Evolutionary conservation across 176 grass and related monocot species (phyloP).

Genomic region (Eleusine indica): DNA sequence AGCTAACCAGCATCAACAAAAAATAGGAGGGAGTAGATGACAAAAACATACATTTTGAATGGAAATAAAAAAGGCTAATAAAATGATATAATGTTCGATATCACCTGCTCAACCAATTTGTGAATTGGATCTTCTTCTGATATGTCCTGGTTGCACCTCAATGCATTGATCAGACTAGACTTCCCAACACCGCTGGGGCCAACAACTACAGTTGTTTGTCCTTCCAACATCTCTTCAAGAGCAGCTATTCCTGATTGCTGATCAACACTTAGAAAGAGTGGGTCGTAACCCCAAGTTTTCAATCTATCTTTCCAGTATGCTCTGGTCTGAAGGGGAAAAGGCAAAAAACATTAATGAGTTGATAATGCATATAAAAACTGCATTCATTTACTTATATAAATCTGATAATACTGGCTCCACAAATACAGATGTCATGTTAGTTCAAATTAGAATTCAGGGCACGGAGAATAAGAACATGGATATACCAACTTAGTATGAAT

Average conservation of each 20-base stretch:
- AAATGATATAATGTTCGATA: slow-evolving; percentile 16
- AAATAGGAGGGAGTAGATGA: no score
- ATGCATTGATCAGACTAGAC: slow-evolving; percentile 88
- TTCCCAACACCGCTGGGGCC: slow-evolving; percentile 94
- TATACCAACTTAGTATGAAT: not conserved
- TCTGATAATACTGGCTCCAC: slow-evolving; percentile 1
- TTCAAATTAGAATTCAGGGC: not conserved
- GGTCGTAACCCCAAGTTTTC: slow-evolving; percentile 82
- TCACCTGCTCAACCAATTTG: slow-evolving; percentile 82
- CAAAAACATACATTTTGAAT: not conserved
- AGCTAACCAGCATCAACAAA: no score
- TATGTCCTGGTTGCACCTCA: slow-evolving; percentile 55
- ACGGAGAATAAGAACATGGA: not conserved
- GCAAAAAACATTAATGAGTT: not conserved
- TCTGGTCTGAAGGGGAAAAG: slow-evolving; percentile 48
- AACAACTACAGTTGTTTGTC: slow-evolving; percentile 89
- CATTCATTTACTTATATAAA: not conserved
- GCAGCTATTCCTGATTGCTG: slow-evolving; percentile 63
- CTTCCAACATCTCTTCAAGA: slow-evolving; percentile 68
- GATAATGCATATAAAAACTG: slow-evolving; percentile 18
- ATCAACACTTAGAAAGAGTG: slow-evolving; percentile 81
- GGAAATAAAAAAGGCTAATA: slow-evolving; percentile 7
- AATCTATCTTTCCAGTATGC: slow-evolving; percentile 77
- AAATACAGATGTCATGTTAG: slow-evolving; percentile 4
- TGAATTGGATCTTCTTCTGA: slow-evolving; percentile 77